Base-by-base conservation (phyloP, 1,284 basidiomycete genomes). In the Tausonia pullulans region DNA sequence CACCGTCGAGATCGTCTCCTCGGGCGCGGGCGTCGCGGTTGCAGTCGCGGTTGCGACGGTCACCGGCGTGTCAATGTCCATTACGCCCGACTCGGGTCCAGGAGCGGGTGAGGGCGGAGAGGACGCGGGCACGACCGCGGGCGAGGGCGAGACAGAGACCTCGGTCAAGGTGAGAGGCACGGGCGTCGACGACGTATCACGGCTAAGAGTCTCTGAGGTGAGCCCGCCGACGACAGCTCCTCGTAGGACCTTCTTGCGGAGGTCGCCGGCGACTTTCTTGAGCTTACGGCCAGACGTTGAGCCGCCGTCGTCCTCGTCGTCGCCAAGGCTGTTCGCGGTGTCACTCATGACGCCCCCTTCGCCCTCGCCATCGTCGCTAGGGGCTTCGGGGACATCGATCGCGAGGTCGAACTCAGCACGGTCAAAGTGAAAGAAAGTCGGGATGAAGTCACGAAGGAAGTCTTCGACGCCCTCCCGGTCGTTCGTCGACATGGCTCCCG, bases 391-490 rank as follows among this genome's bases (percentile, higher is more conserved):
- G 16, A 85, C 82, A 5, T 81, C 84, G 54, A 56, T 14, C 40
- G 83, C 83, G n/a, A 82, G 81, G 70, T 90, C 87, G 73, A 93
- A 88, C 70, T 91, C 89, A 13, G 84, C 81, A 40, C 82, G 80
- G 50, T 87, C 81, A 70, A 86, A 82, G 80, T 85, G 85, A 79
- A 87, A 90, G 50, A 98, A 79, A 50, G 85, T 77, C 2, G 92
- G 91, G 58, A 97, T 80, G 74, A 98, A 94, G 16, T 84, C 79
- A 45, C 89, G 84, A 58, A 98, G 78, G 78, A 95, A 92, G 55
- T 81, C 81, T 74, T 97, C 94, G 62, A 97, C 85, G 58, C 83
- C 81, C 63, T 88, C 84, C 60, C 90, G 84, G 76, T 98, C 95
- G 63, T 81, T 79, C 5, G 82, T 77, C 68, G 85, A 86, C 73